These are phyloP conservation scores for Solanum rostratum DNA, from an alignment of 257 asterid species.

Conservation along the genomic window DNA sequence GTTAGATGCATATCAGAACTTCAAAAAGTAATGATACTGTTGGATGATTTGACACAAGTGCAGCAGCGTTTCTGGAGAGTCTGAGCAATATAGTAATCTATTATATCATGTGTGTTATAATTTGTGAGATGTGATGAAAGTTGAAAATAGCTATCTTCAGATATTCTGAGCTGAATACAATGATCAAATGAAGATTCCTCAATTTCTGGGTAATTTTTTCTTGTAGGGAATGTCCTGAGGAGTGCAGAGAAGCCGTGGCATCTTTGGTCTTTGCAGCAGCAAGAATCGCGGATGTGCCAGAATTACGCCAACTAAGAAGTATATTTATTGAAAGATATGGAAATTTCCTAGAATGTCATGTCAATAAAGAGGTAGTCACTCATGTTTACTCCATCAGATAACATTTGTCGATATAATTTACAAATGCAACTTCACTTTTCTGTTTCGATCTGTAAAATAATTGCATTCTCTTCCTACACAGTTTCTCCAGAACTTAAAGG, in stretches of 20 bases:
- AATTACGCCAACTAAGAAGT: conserved; percentile 62
- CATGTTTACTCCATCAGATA: background rate
- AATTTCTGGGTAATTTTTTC: background rate
- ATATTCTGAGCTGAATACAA: background rate
- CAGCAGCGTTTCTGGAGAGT: background rate
- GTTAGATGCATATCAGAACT: background rate
- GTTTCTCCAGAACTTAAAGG: conserved; percentile 55
- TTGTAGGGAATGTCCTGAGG: conserved; percentile 84
- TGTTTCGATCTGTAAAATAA: background rate
- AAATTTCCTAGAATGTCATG: conserved; percentile 32
- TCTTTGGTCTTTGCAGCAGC: conserved; percentile 84
- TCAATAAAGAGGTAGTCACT: conserved; percentile 47
- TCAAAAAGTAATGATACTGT: background rate
- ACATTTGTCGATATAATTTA: background rate
- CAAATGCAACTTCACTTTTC: background rate
- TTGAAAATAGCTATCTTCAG: background rate
- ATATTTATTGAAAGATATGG: conserved; percentile 59
- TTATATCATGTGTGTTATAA: background rate
- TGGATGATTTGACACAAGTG: background rate
- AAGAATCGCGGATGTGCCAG: conserved; percentile 82
- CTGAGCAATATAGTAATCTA: background rate
- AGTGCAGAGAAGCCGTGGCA: conserved; percentile 76
- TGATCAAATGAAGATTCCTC: background rate
- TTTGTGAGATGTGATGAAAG: background rate
- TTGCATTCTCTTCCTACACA: conserved; percentile 8